These are phyloP conservation scores for Thymus quinquecostatus DNA, from an alignment of 257 asterid genomes.

Conservation along the genomic window DNA sequence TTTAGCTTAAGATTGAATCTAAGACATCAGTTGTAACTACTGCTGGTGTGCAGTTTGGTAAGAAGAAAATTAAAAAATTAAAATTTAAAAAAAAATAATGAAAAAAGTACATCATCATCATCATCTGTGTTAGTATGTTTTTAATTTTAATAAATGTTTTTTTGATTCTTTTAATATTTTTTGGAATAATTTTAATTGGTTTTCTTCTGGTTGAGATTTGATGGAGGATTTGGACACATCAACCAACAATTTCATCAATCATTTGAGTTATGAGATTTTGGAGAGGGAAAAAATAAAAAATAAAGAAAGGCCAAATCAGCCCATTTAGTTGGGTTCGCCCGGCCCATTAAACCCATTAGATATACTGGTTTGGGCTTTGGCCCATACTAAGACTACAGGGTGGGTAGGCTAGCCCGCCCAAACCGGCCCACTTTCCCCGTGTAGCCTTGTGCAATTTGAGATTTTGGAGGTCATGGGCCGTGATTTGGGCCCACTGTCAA, in stretches of 20 bases:
- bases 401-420: no score
- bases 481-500: no score
- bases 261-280: slow-evolving; percentile 5
- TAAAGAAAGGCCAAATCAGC: no score
- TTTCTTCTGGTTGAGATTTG: slow-evolving; percentile 16
- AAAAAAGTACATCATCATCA: background rate
- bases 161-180: background rate
- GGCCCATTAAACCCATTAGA: no score
- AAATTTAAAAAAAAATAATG: no score
- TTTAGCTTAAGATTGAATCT: slow-evolving; percentile 52
- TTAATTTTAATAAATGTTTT: background rate
- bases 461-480: no score
- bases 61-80: background rate
- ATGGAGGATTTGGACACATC: slow-evolving; percentile 35
- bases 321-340: no score
- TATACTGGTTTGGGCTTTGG: no score
- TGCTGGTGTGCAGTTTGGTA: slow-evolving; percentile 47
- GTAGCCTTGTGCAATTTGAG: no score
- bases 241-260: slow-evolving; percentile 29
- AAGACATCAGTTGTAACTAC: slow-evolving; percentile 40
- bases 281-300: background rate
- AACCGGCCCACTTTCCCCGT: no score
- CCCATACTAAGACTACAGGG: no score
- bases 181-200: background rate
- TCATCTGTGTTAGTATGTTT: background rate